Percentiles rank a stretch among this genome's conserved stretches.
phyloP scores from a whole-genome alignment of 306 rosid genomes.

The Glycyrrhiza uralensis region DNA sequence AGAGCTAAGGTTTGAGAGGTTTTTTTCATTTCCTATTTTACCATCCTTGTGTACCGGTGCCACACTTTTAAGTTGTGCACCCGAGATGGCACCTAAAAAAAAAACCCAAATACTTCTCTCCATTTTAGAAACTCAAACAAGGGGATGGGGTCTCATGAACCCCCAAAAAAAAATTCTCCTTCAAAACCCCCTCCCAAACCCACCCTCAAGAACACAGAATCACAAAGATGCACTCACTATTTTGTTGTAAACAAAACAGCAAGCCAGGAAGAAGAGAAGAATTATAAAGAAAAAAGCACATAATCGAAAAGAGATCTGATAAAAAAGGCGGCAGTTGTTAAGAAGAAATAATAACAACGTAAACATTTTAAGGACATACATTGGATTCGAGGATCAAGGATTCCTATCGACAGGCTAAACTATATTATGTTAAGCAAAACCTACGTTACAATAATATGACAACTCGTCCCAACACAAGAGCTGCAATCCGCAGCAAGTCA shows the following conservation, averaged over 20 bases:
- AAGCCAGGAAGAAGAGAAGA: not conserved
- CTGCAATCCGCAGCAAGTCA: slow-evolving; percentile 7
- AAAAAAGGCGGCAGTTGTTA: not conserved
- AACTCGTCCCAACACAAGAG: not conserved
- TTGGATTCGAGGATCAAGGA: not conserved
- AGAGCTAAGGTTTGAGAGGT: too few relatives aligned
- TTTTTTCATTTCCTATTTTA: too few relatives aligned
- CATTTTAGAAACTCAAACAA: too few relatives aligned
- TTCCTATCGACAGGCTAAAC: not conserved
- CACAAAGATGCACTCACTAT: too few relatives aligned
- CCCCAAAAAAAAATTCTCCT: too few relatives aligned
- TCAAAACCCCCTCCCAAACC: too few relatives aligned
- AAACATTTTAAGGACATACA: not conserved
- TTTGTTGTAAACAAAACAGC: not conserved
- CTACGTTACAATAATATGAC: slow-evolving; percentile 4
- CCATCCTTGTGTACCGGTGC: too few relatives aligned
- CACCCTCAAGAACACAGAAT: too few relatives aligned
- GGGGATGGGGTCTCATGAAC: too few relatives aligned
- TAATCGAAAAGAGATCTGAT: not conserved
- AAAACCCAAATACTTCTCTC: too few relatives aligned
- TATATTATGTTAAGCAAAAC: not conserved
- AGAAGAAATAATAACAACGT: not conserved
- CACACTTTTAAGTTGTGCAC: too few relatives aligned
- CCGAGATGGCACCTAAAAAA: too few relatives aligned
- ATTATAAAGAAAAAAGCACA: not conserved